Evolutionary conservation across 495 filamentous ascomycete species (phyloP), one percentile per base, ranked within the genome.

Genomic region (Trichoderma virens): DNA sequence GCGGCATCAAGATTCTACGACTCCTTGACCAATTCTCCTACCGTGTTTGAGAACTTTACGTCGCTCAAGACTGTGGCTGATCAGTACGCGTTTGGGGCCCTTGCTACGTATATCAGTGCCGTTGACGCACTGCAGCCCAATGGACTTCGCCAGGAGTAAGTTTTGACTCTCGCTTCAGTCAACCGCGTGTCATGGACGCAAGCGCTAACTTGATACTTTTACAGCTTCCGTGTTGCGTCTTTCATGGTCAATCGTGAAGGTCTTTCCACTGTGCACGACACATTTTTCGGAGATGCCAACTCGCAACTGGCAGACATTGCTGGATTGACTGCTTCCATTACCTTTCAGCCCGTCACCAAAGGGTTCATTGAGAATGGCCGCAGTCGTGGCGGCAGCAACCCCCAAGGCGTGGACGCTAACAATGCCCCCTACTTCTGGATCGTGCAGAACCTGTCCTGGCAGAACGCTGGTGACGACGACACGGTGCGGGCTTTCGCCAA

Each of bases 201-300:
- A 35, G 34, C 34, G 34, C 34, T 35, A 35, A 35, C 34, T 35
- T 35, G 34, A 35, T 35, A 35, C 34, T 35, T 35, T 35, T 35
- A 35, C 34, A 35, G 34, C 34, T 35, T 68, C 63, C 66, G 65
- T 38, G 63, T 63, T 30, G 27, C 62, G 0, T 43, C 39, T 27
- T 51, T 47, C 2, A 28, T 28, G 4, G 66, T 64, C 41, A 66
- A 43, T 11, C n/a, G 34, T 14, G 41, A 68, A 59, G 66, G 63
- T 35, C 60, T 68, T 47, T 59, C 60, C 23, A 62, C 65, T 14
- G 66, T 68, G 4, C 63, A 68, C 41, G 66, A 68, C 39, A 68
- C 60, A 9, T 65, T 60, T 59, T 68, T 68, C 34, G 47, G n/a
- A 27, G 60, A 59, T 32, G 66, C 60, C 20, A 39, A 65, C 18